Base-by-base conservation (phyloP, 805 yeast species). In the Maudiozyma serrabonitensis region DNA sequence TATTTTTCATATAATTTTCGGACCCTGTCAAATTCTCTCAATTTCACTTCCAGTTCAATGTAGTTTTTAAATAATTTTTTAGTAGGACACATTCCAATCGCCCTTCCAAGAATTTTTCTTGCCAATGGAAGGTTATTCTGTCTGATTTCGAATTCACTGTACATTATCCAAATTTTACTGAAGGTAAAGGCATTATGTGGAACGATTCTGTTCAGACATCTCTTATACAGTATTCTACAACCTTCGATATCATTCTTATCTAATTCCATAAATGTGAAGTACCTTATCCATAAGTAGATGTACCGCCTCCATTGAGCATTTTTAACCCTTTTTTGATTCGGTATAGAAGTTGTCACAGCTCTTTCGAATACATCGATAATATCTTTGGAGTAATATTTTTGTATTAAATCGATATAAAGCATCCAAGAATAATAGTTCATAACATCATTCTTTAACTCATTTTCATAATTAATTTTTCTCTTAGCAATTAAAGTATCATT, bases 341-440 rank as follows among this genome's bases (percentile, higher is more conserved):
- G 59, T 19, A 57, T 59, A 21, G 59, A 51, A 12, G 58, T 54
- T 9, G 28, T 46, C 1, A 57, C 46, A 12, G 62, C 54, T 2
- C 43, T 49, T 19, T 58, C 57, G 18, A 57, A 57, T 5, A 43
- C 48, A 8, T 15, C 15, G 15, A 49, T 9, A 9, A 55, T 16
- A 43, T 59, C 58, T 0, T 34, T 26, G 1, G 56, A 52, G 32
- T 51, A 62, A 18, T 70, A 59, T 23, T 74, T 71, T 46, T 75
- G 75, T 12, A 80, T 56, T 23, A 87, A 60, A 12, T 75, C 71
- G 1, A 87, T 51, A 57, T 81, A 82, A 0, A 77, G 62, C 91
- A 95, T 89, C 97, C 98, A 90, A 0, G 80, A 68, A 57, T 85
- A 93, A 63, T 79, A 81, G 66, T 87, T 86, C 0, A 49, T 40